Percentiles rank a stretch among this genome's conserved stretches.
These are phyloP conservation scores for Rhizopogon vinicolor DNA, from an alignment of 768 basidiomycete species.

Conservation along the genomic window DNA sequence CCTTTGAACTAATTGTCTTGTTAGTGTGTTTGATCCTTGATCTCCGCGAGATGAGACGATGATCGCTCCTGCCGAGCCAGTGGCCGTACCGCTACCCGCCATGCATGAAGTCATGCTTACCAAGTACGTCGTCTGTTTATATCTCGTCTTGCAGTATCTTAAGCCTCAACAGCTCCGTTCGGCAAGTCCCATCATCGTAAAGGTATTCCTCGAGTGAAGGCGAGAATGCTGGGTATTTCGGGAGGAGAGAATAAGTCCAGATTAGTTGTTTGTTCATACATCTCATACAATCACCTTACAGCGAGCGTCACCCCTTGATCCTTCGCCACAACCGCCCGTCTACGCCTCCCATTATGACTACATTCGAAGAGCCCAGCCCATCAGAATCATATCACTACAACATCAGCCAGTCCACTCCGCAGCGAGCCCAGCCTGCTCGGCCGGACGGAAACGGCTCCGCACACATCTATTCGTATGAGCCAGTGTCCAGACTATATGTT, in stretches of 20 bases:
- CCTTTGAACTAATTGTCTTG: background rate
- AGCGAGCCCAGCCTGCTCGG: constrained; percentile 19
- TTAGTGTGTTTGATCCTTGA: constrained; percentile 21
- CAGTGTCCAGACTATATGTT: constrained; percentile 16
- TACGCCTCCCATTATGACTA: constrained; percentile 24
- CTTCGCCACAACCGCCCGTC: constrained; percentile 19
- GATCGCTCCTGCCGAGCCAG: constrained; percentile 18
- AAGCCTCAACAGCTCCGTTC: constrained; percentile 9
- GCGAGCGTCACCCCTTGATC: constrained; percentile 53
- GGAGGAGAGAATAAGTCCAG: constrained; percentile 22
- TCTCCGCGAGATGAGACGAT: constrained; percentile 28
- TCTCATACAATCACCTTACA: constrained; percentile 16
- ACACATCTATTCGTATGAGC: constrained; percentile 22
- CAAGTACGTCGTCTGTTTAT: constrained; percentile 8
- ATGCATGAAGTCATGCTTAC: constrained; percentile 30
- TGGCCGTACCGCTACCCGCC: constrained; percentile 23
- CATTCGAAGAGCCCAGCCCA: constrained; percentile 11
- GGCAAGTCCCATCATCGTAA: constrained; percentile 4
- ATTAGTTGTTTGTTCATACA: too few species aligned
- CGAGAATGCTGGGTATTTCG: constrained; percentile 8
- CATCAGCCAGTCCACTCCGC: constrained; percentile 23
- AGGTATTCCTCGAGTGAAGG: constrained; percentile 14
- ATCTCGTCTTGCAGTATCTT: background rate
- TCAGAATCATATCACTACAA: constrained; percentile 20
- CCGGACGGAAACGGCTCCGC: constrained; percentile 27